Conservation (phyloP, 495 filamentous ascomycete genomes). For the Oidiodendron maius region DNA sequence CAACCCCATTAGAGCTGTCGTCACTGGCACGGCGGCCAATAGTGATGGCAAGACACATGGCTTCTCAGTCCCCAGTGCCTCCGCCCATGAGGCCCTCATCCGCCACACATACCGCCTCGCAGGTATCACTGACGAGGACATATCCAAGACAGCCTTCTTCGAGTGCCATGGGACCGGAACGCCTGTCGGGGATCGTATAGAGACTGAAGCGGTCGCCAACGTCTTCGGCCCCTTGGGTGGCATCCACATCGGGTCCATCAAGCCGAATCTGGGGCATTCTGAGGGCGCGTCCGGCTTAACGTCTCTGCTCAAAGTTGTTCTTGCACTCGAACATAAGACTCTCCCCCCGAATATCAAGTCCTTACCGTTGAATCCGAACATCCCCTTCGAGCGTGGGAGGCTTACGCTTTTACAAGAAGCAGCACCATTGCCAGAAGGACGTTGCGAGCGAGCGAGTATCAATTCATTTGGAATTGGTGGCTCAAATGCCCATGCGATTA, state of each 20-base stretch:
- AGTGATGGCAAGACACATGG: too few relatives aligned
- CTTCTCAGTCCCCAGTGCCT: not conserved
- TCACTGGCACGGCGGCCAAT: conserved; percentile 52
- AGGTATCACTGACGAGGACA: conserved; percentile 34
- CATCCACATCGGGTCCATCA: conserved; percentile 11
- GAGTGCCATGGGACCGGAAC: conserved; percentile 26
- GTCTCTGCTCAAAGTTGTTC: conserved; percentile 47
- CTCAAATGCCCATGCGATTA: conserved; percentile 49
- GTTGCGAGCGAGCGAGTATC: not conserved
- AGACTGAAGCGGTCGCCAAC: conserved; percentile 46
- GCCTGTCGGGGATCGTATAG: conserved; percentile 51
- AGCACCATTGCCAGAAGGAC: not conserved
- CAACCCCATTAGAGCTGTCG: conserved; percentile 55
- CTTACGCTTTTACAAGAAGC: conserved; percentile 53
- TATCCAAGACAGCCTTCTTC: conserved; percentile 13
- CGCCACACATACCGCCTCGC: not conserved
- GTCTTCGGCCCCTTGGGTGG: conserved; percentile 23
- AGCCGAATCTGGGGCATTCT: conserved; percentile 31
- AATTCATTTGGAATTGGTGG: conserved; percentile 51
- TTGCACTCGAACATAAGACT: conserved; percentile 52
- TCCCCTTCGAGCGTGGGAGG: conserved; percentile 33
- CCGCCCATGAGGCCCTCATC: not conserved
- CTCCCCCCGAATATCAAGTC: conserved; percentile 40
- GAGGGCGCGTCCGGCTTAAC: conserved; percentile 53
- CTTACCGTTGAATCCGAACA: conserved; percentile 25